Conservation (phyloP, 1,139 yeast genomes). For the Pneumocystis canis region DNA sequence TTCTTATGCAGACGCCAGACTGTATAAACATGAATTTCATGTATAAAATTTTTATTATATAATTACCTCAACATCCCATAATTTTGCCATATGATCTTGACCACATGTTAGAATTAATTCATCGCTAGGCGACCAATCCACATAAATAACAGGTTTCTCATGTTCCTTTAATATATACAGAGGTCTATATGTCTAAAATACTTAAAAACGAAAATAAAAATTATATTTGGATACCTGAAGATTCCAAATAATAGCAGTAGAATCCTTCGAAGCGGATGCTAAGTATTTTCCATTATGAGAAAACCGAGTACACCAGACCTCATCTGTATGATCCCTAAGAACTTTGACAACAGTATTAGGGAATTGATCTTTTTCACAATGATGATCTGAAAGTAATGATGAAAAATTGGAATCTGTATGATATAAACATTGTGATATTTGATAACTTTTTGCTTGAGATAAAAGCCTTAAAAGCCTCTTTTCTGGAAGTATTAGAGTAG, state of each 20-base stretch:
- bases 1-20: constrained; percentile 8
- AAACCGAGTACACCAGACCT: constrained; percentile 73
- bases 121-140: constrained; percentile 65
- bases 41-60: constrained; percentile 13
- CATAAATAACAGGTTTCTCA: constrained; percentile 46
- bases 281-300: constrained; percentile 62
- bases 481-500: constrained; percentile 40
- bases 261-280: constrained; percentile 66
- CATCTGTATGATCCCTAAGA: constrained; percentile 46
- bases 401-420: constrained; percentile 18
- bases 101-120: constrained; percentile 53
- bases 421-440: constrained; percentile 32
- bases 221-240: constrained; percentile 28
- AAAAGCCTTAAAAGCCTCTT: constrained; percentile 37
- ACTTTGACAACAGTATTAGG: constrained; percentile 34
- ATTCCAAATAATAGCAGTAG: constrained; percentile 51
- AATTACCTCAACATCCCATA: constrained; percentile 46
- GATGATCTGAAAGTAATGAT: constrained; percentile 22
- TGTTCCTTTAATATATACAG: constrained; percentile 33
- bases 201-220: constrained; percentile 26
- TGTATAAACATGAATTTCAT: not conserved
- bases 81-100: constrained; percentile 42
- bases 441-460: constrained; percentile 38
- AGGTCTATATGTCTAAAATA: constrained; percentile 18
- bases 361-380: constrained; percentile 28